Conservation (phyloP, 2,329 filamentous ascomycete species). For the Amylocarpus encephaloides region DNA sequence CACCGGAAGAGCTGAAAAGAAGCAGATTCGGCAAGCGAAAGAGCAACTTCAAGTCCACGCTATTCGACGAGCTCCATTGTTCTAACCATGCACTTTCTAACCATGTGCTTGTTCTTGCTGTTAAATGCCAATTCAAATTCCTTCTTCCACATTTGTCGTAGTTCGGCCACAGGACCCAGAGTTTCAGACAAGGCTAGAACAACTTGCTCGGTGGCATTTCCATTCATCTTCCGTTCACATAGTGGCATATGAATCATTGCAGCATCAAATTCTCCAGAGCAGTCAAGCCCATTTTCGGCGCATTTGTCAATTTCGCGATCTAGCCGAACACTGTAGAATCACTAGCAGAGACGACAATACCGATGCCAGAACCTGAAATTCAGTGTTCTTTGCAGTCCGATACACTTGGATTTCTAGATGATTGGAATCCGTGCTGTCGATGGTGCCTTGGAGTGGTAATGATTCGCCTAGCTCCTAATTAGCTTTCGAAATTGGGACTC, state of each 20-base stretch:
- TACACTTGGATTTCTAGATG: conserved; percentile 71
- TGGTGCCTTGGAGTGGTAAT: conserved; percentile 53
- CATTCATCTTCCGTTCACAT: conserved; percentile 57
- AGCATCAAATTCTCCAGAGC: conserved; percentile 68
- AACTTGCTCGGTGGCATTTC: conserved; percentile 71
- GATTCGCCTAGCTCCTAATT: conserved; percentile 48
- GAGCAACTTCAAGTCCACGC: conserved; percentile 34
- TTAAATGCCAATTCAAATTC: conserved; percentile 69
- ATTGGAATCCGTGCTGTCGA: conserved; percentile 64
- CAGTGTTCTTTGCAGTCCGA: conserved; percentile 78
- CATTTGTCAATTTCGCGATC: conserved; percentile 65
- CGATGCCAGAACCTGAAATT: conserved; percentile 59
- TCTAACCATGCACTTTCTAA: conserved; percentile 71
- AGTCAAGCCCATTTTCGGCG: conserved; percentile 61
- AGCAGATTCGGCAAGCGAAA: conserved; percentile 32
- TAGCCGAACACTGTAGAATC: conserved; percentile 70
- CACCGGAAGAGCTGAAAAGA: conserved; percentile 42
- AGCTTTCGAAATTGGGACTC: not conserved
- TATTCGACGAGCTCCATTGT: conserved; percentile 43
- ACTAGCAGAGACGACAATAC: conserved; percentile 65
- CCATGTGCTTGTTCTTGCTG: conserved; percentile 80
- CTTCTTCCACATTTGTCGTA: conserved; percentile 57
- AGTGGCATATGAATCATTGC: conserved; percentile 54
- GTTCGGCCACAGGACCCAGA: conserved; percentile 52
- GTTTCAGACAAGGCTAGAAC: conserved; percentile 65